Percentiles rank a stretch among this genome's conserved stretches.
Evolutionary conservation across 805 yeast genomes (phyloP).

Genomic region (Huiozyma sinensis): DNA sequence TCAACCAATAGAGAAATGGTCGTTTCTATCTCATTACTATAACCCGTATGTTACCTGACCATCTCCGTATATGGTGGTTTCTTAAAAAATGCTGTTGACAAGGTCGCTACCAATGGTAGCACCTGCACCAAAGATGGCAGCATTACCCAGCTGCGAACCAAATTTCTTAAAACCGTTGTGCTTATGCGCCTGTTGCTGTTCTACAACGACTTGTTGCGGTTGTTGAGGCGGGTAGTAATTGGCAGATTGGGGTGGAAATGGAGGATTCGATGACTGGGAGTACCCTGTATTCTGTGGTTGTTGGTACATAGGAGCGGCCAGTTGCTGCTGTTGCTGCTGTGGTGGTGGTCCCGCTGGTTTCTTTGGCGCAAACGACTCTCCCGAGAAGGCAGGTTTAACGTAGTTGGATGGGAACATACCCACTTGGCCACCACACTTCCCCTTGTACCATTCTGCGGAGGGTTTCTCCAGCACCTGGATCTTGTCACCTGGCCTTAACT

Average conservation of each 20-base stretch:
- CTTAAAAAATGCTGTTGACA: constrained; percentile 58
- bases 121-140: constrained; percentile 96
- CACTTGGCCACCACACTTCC: constrained; percentile 42
- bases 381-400: constrained; percentile 37
- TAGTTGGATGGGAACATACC: constrained; percentile 92
- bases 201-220: constrained; percentile 19
- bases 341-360: constrained; percentile 6
- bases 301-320: not conserved
- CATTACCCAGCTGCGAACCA: constrained; percentile 76
- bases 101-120: constrained; percentile 83
- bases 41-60: too few relatives aligned
- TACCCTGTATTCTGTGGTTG: constrained; percentile 8
- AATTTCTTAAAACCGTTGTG: constrained; percentile 41
- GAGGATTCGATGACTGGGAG: constrained; percentile 26
- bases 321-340: constrained; percentile 3
- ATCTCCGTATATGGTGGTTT: too few relatives aligned
- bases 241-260: constrained; percentile 43
- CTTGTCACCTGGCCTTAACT: constrained; percentile 53
- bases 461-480: constrained; percentile 60
- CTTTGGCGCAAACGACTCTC: constrained; percentile 14
- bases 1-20: too few relatives aligned
- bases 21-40: too few relatives aligned
- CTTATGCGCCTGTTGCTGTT: constrained; percentile 23
- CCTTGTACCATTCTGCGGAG: constrained; percentile 89
- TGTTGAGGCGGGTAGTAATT: constrained; percentile 35